Conservation (phyloP, 306 rosid species). For the Hippophae rhamnoides region DNA sequence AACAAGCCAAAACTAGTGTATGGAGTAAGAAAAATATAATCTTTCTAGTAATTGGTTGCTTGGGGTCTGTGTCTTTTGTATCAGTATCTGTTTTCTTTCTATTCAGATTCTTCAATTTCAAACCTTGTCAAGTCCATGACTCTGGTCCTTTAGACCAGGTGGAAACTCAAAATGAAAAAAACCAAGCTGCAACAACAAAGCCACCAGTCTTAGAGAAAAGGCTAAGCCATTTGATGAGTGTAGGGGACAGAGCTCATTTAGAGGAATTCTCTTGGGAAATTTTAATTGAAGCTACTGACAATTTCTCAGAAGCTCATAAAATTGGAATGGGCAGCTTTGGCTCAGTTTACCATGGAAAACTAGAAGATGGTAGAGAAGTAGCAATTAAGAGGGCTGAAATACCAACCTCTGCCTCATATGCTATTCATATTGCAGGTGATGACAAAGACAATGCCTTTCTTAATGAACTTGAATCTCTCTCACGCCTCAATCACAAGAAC, state of each 20-base stretch:
- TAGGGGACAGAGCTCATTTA: slow-evolving; percentile 49
- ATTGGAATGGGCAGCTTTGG: slow-evolving; percentile 82
- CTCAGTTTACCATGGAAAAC: slow-evolving; percentile 54
- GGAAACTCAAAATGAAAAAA: neutral
- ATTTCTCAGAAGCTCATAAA: slow-evolving; percentile 53
- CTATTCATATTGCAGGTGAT: slow-evolving; percentile 12
- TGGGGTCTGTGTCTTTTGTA: slow-evolving; percentile 44
- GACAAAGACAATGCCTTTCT: slow-evolving; percentile 73
- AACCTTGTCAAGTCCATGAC: slow-evolving; percentile 64
- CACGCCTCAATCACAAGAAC: slow-evolving; percentile 83
- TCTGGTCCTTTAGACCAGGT: slow-evolving; percentile 61
- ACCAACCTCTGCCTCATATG: slow-evolving; percentile 20
- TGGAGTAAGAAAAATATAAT: slow-evolving; percentile 62
- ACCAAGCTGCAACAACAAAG: slow-evolving; percentile 1
- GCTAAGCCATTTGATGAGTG: slow-evolving; percentile 63
- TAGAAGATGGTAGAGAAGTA: slow-evolving; percentile 60
- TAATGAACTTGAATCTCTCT: slow-evolving; percentile 60
- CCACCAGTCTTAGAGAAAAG: slow-evolving; percentile 45
- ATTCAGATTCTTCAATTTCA: slow-evolving; percentile 31
- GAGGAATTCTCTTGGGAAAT: slow-evolving; percentile 48
- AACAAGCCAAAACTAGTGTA: slow-evolving; percentile 1
- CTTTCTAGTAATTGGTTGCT: slow-evolving; percentile 66
- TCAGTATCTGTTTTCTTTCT: slow-evolving; percentile 34
- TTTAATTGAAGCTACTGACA: slow-evolving; percentile 42
- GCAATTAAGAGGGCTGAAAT: slow-evolving; percentile 81